phyloP scores from a whole-genome alignment of 495 filamentous ascomycete species.

The Zalerion maritima region DNA sequence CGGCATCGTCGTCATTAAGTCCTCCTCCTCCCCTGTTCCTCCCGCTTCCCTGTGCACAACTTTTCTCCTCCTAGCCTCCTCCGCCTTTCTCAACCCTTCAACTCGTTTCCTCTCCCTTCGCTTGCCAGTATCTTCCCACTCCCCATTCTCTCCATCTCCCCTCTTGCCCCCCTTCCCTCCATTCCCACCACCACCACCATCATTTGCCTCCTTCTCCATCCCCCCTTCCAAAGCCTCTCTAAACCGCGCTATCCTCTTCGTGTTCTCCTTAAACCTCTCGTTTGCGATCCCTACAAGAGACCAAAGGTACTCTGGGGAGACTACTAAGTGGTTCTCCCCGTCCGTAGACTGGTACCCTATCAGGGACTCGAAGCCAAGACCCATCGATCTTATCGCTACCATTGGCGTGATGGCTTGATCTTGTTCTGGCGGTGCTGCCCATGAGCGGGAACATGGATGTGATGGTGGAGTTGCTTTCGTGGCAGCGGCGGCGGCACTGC shows the following conservation, averaged over 20 bases:
- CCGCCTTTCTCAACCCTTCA: constrained; percentile 41
- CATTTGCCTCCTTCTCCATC: too few relatives aligned
- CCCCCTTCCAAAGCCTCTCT: constrained; percentile 23
- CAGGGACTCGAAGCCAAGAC: constrained; percentile 63
- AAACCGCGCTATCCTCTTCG: constrained; percentile 52
- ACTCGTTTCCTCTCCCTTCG: constrained; percentile 45
- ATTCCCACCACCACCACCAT: constrained; percentile 4
- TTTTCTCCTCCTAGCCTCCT: constrained; percentile 12
- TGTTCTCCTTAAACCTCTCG: constrained; percentile 61
- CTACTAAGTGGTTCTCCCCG: constrained; percentile 23
- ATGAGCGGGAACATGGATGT: too few relatives aligned
- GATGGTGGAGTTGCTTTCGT: too few relatives aligned
- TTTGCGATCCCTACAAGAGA: constrained; percentile 56
- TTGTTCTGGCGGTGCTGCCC: constrained; percentile 25
- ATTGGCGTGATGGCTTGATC: constrained; percentile 42
- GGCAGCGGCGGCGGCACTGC: constrained; percentile 6
- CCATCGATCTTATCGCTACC: constrained; percentile 69
- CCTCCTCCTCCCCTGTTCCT: constrained; percentile 9
- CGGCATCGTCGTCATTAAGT: too few relatives aligned
- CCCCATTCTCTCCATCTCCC: constrained; percentile 12
- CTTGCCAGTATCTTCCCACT: constrained; percentile 43
- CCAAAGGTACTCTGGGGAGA: constrained; percentile 43
- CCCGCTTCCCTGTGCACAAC: constrained; percentile 7
- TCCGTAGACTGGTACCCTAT: constrained; percentile 42
- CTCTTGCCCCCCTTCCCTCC: constrained; percentile 3